Conservation (phyloP, 2,329 filamentous ascomycete species). For the Cytospora leucostoma region DNA sequence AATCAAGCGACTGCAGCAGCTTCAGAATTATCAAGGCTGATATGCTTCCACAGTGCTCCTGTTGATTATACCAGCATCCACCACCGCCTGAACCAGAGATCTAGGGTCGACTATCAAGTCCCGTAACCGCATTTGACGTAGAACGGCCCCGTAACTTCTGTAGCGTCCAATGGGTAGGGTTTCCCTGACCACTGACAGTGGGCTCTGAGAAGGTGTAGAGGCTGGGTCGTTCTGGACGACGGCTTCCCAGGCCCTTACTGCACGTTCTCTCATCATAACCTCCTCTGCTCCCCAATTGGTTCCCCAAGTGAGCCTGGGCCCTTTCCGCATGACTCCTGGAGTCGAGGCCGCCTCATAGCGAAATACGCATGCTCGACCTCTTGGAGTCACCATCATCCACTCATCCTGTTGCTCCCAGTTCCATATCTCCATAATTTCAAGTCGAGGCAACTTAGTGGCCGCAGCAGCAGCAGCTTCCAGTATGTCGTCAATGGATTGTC, state of each 20-base stretch:
- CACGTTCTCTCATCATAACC: background rate
- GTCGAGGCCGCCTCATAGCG: background rate
- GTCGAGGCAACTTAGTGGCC: conserved; percentile 36
- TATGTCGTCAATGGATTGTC: conserved; percentile 29
- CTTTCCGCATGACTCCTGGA: background rate
- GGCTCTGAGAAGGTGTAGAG: background rate
- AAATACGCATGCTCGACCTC: background rate
- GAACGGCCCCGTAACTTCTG: background rate
- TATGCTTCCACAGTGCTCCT: background rate
- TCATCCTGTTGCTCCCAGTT: conserved; percentile 28
- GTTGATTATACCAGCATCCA: background rate
- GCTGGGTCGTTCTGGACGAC: background rate
- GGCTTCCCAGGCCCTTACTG: background rate
- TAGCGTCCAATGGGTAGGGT: background rate
- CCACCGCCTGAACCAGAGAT: background rate
- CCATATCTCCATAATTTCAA: conserved; percentile 40
- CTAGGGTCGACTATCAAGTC: background rate
- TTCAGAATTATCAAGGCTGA: background rate
- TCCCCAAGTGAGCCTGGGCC: background rate
- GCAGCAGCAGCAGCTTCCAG: conserved; percentile 32
- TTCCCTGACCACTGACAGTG: background rate
- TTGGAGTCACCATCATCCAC: background rate
- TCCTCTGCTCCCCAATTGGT: background rate
- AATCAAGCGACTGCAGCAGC: background rate
- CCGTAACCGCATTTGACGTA: background rate